Percentiles rank a stretch among this genome's conserved stretches.
Conservation (phyloP, 108 stramenopile genomes). For the Bacterosira constricta region DNA sequence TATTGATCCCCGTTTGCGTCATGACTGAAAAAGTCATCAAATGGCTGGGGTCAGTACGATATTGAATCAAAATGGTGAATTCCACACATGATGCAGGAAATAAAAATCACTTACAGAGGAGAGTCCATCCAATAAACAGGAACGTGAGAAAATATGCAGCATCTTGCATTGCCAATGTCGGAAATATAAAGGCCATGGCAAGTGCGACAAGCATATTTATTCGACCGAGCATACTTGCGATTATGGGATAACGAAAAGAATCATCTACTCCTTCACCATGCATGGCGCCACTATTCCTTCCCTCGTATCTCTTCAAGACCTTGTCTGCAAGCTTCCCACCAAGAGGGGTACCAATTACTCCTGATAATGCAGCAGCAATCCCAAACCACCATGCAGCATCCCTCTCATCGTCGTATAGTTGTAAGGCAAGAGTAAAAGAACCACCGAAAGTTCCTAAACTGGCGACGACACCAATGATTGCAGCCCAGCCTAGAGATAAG, state of each 20-base stretch:
- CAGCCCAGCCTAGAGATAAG: constrained; percentile 37
- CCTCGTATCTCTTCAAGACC: constrained; percentile 26
- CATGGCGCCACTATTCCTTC: not conserved
- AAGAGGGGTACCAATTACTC: constrained; percentile 38
- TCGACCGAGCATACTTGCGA: constrained; percentile 37
- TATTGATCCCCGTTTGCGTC: constrained; percentile 44
- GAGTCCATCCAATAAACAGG: constrained; percentile 50
- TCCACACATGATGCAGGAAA: not conserved
- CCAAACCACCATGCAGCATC: constrained; percentile 44
- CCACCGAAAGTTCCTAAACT: constrained; percentile 49
- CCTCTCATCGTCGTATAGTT: constrained; percentile 46
- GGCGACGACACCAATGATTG: constrained; percentile 44
- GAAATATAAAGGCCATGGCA: constrained; percentile 33
- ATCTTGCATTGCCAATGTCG: constrained; percentile 41
- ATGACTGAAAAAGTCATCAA: constrained; percentile 1
- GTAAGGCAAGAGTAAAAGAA: constrained; percentile 37
- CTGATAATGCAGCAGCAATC: constrained; percentile 40
- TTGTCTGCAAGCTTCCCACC: constrained; percentile 39
- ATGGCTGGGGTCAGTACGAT: not conserved
- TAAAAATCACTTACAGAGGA: constrained; percentile 19
- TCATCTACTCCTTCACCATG: constrained; percentile 28
- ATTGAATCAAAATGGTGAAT: not conserved
- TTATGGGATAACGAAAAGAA: constrained; percentile 33
- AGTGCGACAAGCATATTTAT: constrained; percentile 37
- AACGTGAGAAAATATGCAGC: constrained; percentile 46